Base-by-base conservation (phyloP, 495 filamentous ascomycete species). In the Xylaria nigripes region DNA sequence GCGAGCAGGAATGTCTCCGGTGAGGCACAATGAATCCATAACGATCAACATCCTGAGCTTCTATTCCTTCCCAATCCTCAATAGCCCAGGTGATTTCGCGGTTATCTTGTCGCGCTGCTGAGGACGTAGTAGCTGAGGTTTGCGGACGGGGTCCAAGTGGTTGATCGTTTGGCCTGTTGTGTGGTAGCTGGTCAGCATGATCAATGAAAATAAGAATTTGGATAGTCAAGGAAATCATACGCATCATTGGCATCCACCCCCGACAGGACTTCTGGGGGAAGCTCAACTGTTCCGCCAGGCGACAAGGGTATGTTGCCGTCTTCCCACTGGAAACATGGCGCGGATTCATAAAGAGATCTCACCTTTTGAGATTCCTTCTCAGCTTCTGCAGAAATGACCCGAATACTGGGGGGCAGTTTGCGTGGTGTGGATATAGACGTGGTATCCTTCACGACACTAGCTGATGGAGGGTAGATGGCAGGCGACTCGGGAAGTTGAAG, bases 51-150 rank as follows among this genome's bases (percentile, higher is more conserved):
- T 95, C 87, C 36, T 74, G 78, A n/a, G 80, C 86, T n/a, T 85
- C 76, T 10, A 99, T 72, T 68, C 96, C 85, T 61, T 92, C 86
- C 94, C 93, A 99, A 62, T 96, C 91, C 63, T 99, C 93, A 38
- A 94, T 82, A 0, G 92, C 92, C 15, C 90, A 91, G 13, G 90
- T 89, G 13, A 84, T 69, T 68, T 78, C 73, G 34, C 71, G 64
- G 68, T 67, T 67, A 62, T 56, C 72, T 68, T 29, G 72, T 55
- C 19, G 53, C 53, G 21, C 45, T 45, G 24, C 45, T 51, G 59
- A 71, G 57, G 71, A 75, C 57, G 61, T 73, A 61, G 72, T 73
- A 69, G 55, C 62, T 58, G 56, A 65, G 55, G 34, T 61, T 59
- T 19, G 64, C 53, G 50, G 63, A 61, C 25, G 62, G 64, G 19